These are phyloP conservation scores for Candida tetrigidarum DNA, from an alignment of 1,139 yeast species.

Conservation along the genomic window DNA sequence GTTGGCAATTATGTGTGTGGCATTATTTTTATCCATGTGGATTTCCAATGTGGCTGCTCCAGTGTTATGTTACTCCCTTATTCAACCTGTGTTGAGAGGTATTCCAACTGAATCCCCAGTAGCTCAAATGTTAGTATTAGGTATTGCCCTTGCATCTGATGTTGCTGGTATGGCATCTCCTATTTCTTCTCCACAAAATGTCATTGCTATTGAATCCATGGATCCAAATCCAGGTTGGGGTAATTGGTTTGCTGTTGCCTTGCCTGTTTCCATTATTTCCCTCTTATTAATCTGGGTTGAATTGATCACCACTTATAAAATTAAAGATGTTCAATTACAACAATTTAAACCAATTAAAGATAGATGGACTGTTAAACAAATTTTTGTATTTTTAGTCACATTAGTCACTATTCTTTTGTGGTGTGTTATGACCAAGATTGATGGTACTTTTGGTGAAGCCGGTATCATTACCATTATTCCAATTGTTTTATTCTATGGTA, in stretches of 20 bases:
- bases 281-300: constrained; percentile 73
- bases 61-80: constrained; percentile 84
- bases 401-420: constrained; percentile 75
- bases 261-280: constrained; percentile 73
- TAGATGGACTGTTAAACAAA: constrained; percentile 71
- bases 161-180: constrained; percentile 98
- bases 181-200: constrained; percentile 94
- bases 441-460: constrained; percentile 79
- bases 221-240: constrained; percentile 92
- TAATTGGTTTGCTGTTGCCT: constrained; percentile 86
- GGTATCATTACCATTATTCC: constrained; percentile 90
- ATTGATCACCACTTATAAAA: constrained; percentile 68
- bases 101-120: constrained; percentile 78
- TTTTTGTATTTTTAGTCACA: constrained; percentile 69
- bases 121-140: constrained; percentile 82
- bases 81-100: constrained; percentile 85
- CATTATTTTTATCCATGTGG: constrained; percentile 91
- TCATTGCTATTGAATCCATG: constrained; percentile 88
- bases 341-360: constrained; percentile 72
- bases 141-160: constrained; percentile 90
- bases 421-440: constrained; percentile 76
- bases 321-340: constrained; percentile 48
- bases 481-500: constrained; percentile 81
- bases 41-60: constrained; percentile 97
- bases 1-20: constrained; percentile 81